Conservation (phyloP, 495 filamentous ascomycete genomes). For the Hyaloscypha finlandica region DNA sequence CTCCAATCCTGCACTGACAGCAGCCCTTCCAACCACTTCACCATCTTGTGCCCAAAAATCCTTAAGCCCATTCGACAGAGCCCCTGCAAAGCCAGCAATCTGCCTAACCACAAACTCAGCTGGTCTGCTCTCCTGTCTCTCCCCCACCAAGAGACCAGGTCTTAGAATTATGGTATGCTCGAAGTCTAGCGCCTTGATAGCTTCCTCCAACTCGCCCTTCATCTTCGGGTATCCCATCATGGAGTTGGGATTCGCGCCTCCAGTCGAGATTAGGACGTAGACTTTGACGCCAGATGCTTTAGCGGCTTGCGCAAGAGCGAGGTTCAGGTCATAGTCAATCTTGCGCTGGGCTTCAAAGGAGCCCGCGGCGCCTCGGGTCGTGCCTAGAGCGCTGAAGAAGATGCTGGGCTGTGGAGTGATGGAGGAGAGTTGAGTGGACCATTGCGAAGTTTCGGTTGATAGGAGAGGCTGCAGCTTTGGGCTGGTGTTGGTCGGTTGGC, state of each 20-base stretch:
- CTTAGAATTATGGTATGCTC: slow-evolving; percentile 65
- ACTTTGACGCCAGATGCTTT: slow-evolving; percentile 58
- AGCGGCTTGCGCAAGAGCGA: slow-evolving; percentile 59
- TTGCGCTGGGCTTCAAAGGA: slow-evolving; percentile 60
- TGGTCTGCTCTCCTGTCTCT: slow-evolving; percentile 56
- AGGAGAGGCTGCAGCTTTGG: slow-evolving; percentile 45
- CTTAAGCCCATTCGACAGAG: slow-evolving; percentile 55
- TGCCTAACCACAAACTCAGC: slow-evolving; percentile 49
- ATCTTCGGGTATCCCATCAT: slow-evolving; percentile 51
- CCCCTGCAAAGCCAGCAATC: slow-evolving; percentile 46
- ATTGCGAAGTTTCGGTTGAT: slow-evolving; percentile 40
- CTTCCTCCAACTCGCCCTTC: slow-evolving; percentile 75
- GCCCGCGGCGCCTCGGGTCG: slow-evolving; percentile 58
- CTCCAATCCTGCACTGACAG: slow-evolving; percentile 50
- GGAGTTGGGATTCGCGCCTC: slow-evolving; percentile 27
- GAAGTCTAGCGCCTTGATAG: slow-evolving; percentile 64
- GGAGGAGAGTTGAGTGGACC: slow-evolving; percentile 49
- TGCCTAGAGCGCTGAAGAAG: slow-evolving; percentile 61
- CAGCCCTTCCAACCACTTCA: slow-evolving; percentile 65
- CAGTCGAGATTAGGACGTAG: slow-evolving; percentile 40
- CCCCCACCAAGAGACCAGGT: slow-evolving; percentile 68
- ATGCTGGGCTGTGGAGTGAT: slow-evolving; percentile 52
- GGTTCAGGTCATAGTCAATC: slow-evolving; percentile 62
- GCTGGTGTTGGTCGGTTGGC: slow-evolving; percentile 33
- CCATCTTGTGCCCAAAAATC: slow-evolving; percentile 71